These are phyloP conservation scores for Aspergillus ellipticus DNA, from an alignment of 495 filamentous ascomycete genomes.

Conservation along the genomic window DNA sequence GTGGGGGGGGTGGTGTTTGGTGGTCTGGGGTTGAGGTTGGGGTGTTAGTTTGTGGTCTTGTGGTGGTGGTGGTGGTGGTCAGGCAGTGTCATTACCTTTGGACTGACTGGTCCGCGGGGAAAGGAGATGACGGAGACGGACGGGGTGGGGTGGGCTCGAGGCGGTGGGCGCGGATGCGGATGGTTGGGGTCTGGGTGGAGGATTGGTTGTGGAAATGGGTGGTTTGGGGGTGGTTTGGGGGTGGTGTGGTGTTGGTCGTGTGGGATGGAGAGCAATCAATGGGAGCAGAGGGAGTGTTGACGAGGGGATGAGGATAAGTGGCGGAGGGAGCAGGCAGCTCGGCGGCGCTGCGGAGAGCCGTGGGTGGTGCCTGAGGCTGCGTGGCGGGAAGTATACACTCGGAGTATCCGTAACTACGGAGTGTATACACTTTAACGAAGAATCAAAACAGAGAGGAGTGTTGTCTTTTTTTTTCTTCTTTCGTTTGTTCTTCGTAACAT, in stretches of 20 bases:
- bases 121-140: not conserved
- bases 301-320: not conserved
- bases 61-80: not conserved
- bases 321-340: not conserved
- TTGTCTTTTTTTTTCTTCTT: no score
- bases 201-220: not conserved
- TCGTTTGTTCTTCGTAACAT: no score
- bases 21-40: not conserved
- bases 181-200: not conserved
- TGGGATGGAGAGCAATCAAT: not conserved
- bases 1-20: not conserved
- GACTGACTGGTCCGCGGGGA: not conserved
- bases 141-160: no score
- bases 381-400: no score
- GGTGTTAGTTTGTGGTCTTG: not conserved
- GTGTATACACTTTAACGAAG: no score
- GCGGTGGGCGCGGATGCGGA: no score
- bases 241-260: not conserved
- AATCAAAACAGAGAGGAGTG: not conserved
- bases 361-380: no score
- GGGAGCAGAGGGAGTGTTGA: not conserved
- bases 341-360: no score
- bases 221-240: not conserved
- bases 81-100: constrained; percentile 4
- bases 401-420: no score